These are phyloP conservation scores for Monascus purpureus DNA, from an alignment of 495 filamentous ascomycete species.

Conservation along the genomic window DNA sequence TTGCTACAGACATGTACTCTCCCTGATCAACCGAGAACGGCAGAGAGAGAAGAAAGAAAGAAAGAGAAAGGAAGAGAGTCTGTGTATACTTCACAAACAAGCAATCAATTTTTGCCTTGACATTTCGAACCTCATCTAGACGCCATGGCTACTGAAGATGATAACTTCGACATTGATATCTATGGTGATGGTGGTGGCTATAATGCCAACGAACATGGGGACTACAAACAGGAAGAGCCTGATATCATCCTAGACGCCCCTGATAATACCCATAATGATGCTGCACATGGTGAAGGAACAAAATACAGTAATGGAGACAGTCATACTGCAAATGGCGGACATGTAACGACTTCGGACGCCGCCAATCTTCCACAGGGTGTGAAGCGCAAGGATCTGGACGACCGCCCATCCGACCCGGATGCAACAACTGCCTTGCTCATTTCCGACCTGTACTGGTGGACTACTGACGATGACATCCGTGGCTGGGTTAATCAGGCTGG, in stretches of 20 bases:
- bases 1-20: conserved; percentile 33
- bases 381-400: conserved; percentile 65
- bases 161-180: conserved; percentile 98
- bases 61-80: conserved; percentile 15
- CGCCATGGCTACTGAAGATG: conserved; percentile 66
- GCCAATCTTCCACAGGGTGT: conserved; percentile 44
- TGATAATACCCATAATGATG: conserved; percentile 11
- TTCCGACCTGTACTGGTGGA: conserved; percentile 91
- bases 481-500: conserved; percentile 67
- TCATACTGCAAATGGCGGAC: conserved; percentile 8
- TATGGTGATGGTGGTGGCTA: conserved; percentile 65
- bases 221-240: conserved; percentile 34
- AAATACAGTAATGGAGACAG: conserved; percentile 11
- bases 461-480: conserved; percentile 85
- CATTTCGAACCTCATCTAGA: conserved; percentile 13
- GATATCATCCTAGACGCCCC: conserved; percentile 28
- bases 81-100: conserved; percentile 25
- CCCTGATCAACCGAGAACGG: conserved; percentile 19
- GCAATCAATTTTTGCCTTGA: conserved; percentile 18
- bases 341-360: conserved; percentile 10
- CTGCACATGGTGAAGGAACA: conserved; percentile 6
- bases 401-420: conserved; percentile 63
- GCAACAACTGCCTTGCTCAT: conserved; percentile 74
- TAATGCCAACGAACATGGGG: conserved; percentile 32
- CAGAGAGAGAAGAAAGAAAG: conserved; percentile 14